Conservation (phyloP, 2,329 filamentous ascomycete species). For the Meredithiella fracta region DNA sequence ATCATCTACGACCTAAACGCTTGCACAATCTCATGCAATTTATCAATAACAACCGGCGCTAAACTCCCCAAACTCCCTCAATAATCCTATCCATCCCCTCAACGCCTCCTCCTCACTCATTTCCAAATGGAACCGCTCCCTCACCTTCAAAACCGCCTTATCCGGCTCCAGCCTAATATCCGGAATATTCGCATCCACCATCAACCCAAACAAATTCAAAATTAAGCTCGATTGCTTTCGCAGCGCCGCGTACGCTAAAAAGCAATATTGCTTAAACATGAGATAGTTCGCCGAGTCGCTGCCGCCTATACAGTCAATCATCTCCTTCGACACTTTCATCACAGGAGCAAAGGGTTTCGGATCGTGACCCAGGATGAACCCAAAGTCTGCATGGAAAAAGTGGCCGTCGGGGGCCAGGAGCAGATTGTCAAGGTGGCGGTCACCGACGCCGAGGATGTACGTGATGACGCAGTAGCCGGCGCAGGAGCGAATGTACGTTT, state of each 20-base stretch:
- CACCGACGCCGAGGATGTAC: conserved; percentile 89
- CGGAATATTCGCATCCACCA: conserved; percentile 94
- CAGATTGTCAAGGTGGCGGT: conserved; percentile 89
- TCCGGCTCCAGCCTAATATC: conserved; percentile 87
- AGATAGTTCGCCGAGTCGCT: conserved; percentile 63
- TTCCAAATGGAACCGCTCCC: conserved; percentile 85
- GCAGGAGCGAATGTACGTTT: conserved; percentile 89
- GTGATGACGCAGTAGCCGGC: conserved; percentile 98
- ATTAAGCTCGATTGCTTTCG: conserved; percentile 83
- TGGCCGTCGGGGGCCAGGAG: conserved; percentile 77
- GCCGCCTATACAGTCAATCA: conserved; percentile 98
- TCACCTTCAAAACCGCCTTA: conserved; percentile 85
- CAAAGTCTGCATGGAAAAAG: conserved; percentile 98
- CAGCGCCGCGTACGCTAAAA: conserved; percentile 81
- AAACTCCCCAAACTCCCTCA: conserved; percentile 73
- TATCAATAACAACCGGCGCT: conserved; percentile 87
- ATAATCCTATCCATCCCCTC: conserved; percentile 76
- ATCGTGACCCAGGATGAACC: conserved; percentile 91
- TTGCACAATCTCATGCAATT: conserved; percentile 85
- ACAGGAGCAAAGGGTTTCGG: conserved; percentile 93
- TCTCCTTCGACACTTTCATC: conserved; percentile 94
- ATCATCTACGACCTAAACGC: conserved; percentile 53
- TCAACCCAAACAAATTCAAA: conserved; percentile 85
- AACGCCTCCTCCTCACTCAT: conserved; percentile 86
- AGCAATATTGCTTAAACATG: conserved; percentile 89